Conservation (phyloP, 2,329 filamentous ascomycete species). For the Beauveria bassiana region DNA sequence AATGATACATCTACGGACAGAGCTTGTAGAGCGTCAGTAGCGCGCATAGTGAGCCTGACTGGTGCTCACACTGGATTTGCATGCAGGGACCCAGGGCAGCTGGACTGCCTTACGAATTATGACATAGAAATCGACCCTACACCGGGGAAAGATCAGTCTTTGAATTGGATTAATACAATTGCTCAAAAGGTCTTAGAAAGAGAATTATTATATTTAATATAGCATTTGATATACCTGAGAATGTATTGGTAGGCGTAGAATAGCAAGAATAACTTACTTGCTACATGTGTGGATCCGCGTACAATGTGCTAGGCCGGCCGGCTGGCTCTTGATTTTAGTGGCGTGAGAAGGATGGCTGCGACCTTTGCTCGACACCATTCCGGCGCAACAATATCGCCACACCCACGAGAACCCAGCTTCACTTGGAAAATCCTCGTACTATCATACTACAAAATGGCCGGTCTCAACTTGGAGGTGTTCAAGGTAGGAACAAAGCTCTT, state of each 20-base stretch:
- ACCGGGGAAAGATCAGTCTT: neutral
- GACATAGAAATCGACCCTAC: neutral
- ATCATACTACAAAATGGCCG: constrained; percentile 50
- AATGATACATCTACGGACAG: neutral
- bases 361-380: neutral
- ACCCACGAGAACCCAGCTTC: neutral
- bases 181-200: neutral
- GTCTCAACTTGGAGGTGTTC: constrained; percentile 88
- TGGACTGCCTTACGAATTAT: constrained; percentile 3
- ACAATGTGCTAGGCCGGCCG: neutral
- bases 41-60: neutral
- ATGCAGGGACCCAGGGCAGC: neutral
- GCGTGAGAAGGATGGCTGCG: neutral
- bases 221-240: neutral
- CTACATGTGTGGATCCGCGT: neutral
- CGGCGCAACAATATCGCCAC: neutral
- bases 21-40: neutral
- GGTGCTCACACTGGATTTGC: neutral
- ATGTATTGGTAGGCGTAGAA: neutral
- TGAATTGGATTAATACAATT: neutral
- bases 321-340: neutral
- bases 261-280: neutral
- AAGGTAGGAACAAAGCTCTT: constrained; percentile 53
- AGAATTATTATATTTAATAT: neutral
- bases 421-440: neutral